Percentiles rank a stretch among this genome's conserved stretches.
Evolutionary conservation across 139 green algal species (phyloP).

Genomic region (Prasinococcaceae sp.): DNA sequence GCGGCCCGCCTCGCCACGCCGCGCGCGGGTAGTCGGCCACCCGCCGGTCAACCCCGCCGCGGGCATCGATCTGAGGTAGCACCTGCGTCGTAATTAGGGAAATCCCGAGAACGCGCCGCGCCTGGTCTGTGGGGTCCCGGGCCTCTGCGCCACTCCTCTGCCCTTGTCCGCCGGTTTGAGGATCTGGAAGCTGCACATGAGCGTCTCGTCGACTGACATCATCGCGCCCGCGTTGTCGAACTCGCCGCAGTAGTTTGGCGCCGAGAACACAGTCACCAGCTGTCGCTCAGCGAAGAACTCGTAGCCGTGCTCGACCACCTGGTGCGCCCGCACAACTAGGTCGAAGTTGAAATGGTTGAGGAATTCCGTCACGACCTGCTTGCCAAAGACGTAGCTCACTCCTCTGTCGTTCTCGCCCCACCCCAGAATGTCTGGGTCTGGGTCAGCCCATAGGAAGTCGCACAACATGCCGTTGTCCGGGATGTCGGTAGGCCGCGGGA

Average conservation of each 20-base stretch:
- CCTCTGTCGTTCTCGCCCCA: slow-evolving; percentile 95
- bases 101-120: too few species aligned
- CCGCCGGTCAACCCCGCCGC: too few species aligned
- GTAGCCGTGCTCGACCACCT: slow-evolving; percentile 95
- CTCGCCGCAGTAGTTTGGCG: slow-evolving; percentile 95
- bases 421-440: slow-evolving; percentile 76
- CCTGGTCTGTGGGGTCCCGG: too few species aligned
- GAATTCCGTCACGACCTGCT: slow-evolving; percentile 82
- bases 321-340: slow-evolving; percentile 81
- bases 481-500: slow-evolving; percentile 82
- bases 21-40: too few species aligned
- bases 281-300: slow-evolving; percentile 95
- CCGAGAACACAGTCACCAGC: slow-evolving; percentile 92
- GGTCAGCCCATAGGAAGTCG: slow-evolving; percentile 91
- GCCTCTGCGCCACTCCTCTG: too few species aligned
- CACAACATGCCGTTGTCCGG: slow-evolving; percentile 87
- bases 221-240: slow-evolving; percentile 97
- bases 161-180: too few species aligned
- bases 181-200: slow-evolving; percentile 95
- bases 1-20: too few species aligned
- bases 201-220: slow-evolving; percentile 94
- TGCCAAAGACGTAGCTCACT: slow-evolving; percentile 90
- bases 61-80: too few species aligned
- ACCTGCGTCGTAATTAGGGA: too few species aligned
- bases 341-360: slow-evolving; percentile 85